Base-by-base conservation (phyloP, 495 filamentous ascomycete species). In the Evernia prunastri region DNA sequence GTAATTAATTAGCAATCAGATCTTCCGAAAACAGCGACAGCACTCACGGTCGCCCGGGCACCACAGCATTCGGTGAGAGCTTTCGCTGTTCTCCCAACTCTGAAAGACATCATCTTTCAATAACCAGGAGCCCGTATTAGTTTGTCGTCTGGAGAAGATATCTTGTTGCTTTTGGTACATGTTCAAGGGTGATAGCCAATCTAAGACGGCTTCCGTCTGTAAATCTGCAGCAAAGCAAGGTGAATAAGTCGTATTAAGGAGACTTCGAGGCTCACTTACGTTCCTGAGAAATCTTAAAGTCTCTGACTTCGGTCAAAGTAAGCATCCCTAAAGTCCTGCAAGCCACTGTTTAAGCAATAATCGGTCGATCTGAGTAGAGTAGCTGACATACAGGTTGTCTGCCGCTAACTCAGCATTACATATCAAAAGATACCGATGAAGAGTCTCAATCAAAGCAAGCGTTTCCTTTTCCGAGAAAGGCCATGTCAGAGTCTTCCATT, bases 111-210 rank as follows among this genome's bases (percentile, higher is more conserved):
- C 7, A 18, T n/a, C 36, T 11, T 12, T 18, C n/a, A 62, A 42
- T 10, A 62, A 17, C 60, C 60, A 56, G 13, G 47, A 53, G 8
- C 47, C 60, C 7, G 60, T 62, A 40, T 1, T 40, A 2, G n/a
- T n/a, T 4, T 62, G 35, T 40, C 60, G 31, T 56, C 60, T 35
- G 3, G 60, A 53, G 2, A 62, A n/a, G 7, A 11, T 56, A 27
- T 62, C 60, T 20, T 54, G 33, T 56, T 62, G 47, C 33, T 49
- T 62, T 23, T 62, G 60, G 15, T 53, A 54, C 60, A 62, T 62
- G 17, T 54, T 56, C 60, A 62, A 37, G 23, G 60, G 47, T 33
- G 60, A 62, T 15, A 62, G 47, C 45, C 45, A 62, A 10, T 62
- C 33, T 10, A 62, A 31, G 23, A 62, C 35, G 13, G 31, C 60